Evolutionary conservation across 768 basidiomycete species (phyloP).

Genomic region (Tephrocybe sp.): DNA sequence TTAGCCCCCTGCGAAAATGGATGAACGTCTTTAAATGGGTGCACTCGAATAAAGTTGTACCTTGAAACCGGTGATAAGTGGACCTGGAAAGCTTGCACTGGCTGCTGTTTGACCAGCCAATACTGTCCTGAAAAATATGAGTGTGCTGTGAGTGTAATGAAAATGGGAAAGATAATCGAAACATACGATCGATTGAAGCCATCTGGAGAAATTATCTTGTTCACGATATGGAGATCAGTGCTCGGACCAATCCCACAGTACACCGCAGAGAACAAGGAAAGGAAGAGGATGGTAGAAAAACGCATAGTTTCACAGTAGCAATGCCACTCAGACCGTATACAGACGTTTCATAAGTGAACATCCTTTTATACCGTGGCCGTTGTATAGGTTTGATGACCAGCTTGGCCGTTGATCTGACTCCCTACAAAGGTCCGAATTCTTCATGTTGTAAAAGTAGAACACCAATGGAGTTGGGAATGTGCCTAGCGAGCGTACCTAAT

Average conservation of each 20-base stretch:
- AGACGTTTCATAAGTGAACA: too few species aligned
- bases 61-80: conserved; percentile 28
- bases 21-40: too few species aligned
- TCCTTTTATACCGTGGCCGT: too few species aligned
- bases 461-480: too few species aligned
- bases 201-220: conserved; percentile 48
- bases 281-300: not conserved
- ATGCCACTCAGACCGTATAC: too few species aligned
- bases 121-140: conserved; percentile 22
- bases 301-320: not conserved
- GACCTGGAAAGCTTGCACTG: conserved; percentile 24
- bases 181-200: conserved; percentile 44
- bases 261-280: not conserved
- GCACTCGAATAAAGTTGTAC: conserved; percentile 11
- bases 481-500: too few species aligned
- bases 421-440: too few species aligned
- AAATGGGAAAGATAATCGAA: not conserved
- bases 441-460: too few species aligned
- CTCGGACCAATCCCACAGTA: conserved; percentile 27
- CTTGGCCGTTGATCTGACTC: too few species aligned
- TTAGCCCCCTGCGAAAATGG: conserved; percentile 16
- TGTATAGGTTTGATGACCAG: too few species aligned
- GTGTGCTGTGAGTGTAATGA: not conserved
- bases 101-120: conserved; percentile 18
- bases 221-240: conserved; percentile 37